A percentile compares a stretch with the other conserved stretches of the same genome.
Conservation (phyloP, 345 rosid species). For the Rubroshorea leprosula region DNA sequence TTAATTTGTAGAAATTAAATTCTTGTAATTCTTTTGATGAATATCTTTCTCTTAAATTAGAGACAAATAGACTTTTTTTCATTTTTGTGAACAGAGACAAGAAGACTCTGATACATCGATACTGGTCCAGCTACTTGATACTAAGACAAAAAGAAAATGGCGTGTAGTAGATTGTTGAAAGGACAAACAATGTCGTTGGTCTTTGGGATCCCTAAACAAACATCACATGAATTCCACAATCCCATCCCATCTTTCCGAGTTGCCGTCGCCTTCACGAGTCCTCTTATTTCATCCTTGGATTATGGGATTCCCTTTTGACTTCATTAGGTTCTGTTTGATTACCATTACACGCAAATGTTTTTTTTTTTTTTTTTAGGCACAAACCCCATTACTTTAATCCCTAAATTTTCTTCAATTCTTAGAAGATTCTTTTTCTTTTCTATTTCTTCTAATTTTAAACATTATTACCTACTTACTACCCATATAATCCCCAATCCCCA, state of each 20-base stretch:
- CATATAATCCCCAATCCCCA: no score
- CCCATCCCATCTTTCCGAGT: slow-evolving; percentile 7
- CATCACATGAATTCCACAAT: slow-evolving; percentile 27
- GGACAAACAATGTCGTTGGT: not conserved
- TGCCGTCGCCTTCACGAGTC: slow-evolving; percentile 66
- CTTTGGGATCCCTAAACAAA: slow-evolving; percentile 29
- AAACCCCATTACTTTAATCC: slow-evolving; percentile 16
- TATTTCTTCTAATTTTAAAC: no score
- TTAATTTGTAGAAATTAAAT: no score
- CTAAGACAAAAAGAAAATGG: not conserved
- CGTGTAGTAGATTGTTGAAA: not conserved
- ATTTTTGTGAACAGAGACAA: no score
- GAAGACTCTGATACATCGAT: no score
- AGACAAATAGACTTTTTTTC: no score
- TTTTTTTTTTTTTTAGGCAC: no score
- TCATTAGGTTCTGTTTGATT: slow-evolving; percentile 1
- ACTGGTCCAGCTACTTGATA: no score
- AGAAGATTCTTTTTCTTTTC: slow-evolving; percentile 21
- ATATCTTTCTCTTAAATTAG: no score
- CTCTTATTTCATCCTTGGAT: slow-evolving; percentile 36
- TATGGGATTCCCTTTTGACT: slow-evolving; percentile 34
- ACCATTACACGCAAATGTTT: slow-evolving; percentile 19
- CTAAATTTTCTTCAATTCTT: slow-evolving; percentile 1
- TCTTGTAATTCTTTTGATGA: no score
- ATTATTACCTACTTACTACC: no score